These are phyloP conservation scores for Priceomyces carsonii DNA, from an alignment of 805 yeast species.

Conservation along the genomic window DNA sequence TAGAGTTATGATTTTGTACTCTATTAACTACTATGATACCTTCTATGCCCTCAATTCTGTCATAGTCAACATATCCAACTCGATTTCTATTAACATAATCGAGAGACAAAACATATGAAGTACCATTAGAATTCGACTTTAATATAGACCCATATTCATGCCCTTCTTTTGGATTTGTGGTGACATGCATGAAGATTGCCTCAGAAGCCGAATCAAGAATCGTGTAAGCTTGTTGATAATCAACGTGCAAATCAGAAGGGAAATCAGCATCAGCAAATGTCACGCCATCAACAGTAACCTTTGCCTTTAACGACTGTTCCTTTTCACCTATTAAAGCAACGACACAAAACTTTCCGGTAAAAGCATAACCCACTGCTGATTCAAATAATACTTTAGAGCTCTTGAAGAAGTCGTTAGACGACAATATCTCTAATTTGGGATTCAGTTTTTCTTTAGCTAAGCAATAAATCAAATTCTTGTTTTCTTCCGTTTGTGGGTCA, in stretches of 20 bases:
- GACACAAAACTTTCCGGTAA: constrained; percentile 68
- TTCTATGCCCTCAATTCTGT: constrained; percentile 77
- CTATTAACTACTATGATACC: constrained; percentile 79
- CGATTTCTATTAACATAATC: constrained; percentile 72
- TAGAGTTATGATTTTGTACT: constrained; percentile 53
- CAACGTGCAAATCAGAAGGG: constrained; percentile 63
- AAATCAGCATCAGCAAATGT: constrained; percentile 76
- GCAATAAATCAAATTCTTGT: constrained; percentile 65
- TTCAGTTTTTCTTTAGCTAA: constrained; percentile 42
- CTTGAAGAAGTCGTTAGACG: constrained; percentile 57
- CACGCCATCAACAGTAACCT: constrained; percentile 76
- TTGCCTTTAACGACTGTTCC: constrained; percentile 53
- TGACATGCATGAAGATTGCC: constrained; percentile 80
- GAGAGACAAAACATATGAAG: constrained; percentile 71
- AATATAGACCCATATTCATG: constrained; percentile 75
- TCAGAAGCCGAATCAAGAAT: constrained; percentile 71
- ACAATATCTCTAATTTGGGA: constrained; percentile 32
- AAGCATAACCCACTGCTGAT: constrained; percentile 70
- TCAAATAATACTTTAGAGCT: constrained; percentile 47
- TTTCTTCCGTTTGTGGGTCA: constrained; percentile 27
- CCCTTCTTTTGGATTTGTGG: constrained; percentile 53
- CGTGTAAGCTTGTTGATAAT: constrained; percentile 59
- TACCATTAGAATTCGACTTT: constrained; percentile 91
- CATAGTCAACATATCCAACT: constrained; percentile 84
- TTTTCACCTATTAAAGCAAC: constrained; percentile 62